These are phyloP conservation scores for Primulina tabacum DNA, from an alignment of 257 asterid genomes.

Conservation along the genomic window DNA sequence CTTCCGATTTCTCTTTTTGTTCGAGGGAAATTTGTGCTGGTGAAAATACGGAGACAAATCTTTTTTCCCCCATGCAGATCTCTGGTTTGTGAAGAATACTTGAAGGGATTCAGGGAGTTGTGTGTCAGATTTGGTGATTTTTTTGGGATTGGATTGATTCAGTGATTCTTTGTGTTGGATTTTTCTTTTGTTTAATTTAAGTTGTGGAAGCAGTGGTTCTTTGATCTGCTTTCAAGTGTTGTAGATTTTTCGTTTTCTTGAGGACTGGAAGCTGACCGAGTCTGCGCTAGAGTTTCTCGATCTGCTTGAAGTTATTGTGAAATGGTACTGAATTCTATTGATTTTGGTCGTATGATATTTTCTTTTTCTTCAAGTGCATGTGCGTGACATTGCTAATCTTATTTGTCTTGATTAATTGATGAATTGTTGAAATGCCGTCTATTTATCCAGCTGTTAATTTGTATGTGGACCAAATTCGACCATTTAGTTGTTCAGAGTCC, in stretches of 20 bases:
- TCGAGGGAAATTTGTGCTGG: slow-evolving; percentile 33
- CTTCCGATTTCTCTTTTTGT: slow-evolving; percentile 26
- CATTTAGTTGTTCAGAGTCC: neutral
- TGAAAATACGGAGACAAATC: slow-evolving; percentile 23
- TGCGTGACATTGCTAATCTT: slow-evolving; percentile 14
- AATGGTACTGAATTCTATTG: slow-evolving; percentile 53
- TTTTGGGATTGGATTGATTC: slow-evolving; percentile 27
- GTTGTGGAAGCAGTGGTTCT: slow-evolving; percentile 26
- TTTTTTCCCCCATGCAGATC: slow-evolving; percentile 44
- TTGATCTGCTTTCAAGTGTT: slow-evolving; percentile 35
- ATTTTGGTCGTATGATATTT: neutral
- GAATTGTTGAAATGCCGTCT: neutral
- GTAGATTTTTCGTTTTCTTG: slow-evolving; percentile 18
- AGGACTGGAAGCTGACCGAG: slow-evolving; percentile 35
- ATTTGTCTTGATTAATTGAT: slow-evolving; percentile 3
- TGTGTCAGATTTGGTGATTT: slow-evolving; percentile 30
- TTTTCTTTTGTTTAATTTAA: slow-evolving; percentile 8
- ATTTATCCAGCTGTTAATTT: slow-evolving; percentile 4
- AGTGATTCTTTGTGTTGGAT: slow-evolving; percentile 29
- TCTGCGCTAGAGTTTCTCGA: slow-evolving; percentile 44
- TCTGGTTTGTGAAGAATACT: slow-evolving; percentile 16
- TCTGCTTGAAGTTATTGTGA: slow-evolving; percentile 55
- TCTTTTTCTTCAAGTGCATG: slow-evolving; percentile 19
- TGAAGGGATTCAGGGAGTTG: slow-evolving; percentile 23
- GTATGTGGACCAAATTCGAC: neutral